Conservation (phyloP, 495 filamentous ascomycete genomes). For the Neurospora hispaniola region DNA sequence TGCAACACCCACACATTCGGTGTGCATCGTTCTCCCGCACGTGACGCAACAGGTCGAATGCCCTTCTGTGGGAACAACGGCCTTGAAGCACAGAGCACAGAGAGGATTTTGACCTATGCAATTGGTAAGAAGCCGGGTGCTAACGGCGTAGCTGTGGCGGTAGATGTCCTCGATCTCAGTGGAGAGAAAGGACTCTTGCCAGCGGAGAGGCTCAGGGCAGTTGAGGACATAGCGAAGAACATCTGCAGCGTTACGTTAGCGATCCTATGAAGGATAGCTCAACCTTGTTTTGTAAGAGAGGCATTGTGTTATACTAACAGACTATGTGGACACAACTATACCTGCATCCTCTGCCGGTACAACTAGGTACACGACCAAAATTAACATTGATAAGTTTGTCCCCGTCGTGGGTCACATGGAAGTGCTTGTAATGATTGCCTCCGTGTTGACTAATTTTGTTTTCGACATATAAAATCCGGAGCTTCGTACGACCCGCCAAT, state of each 20-base stretch:
- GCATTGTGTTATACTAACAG: neutral
- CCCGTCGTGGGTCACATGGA: neutral
- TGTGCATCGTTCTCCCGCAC: neutral
- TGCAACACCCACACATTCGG: neutral
- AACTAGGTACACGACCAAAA: neutral
- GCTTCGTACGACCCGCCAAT: neutral
- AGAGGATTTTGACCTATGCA: neutral
- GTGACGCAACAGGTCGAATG: neutral
- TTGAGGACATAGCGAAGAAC: neutral
- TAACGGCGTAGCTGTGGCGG: neutral
- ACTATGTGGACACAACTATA: neutral
- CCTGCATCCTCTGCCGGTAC: neutral
- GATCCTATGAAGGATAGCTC: neutral
- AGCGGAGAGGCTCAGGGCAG: neutral
- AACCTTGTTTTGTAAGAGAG: neutral
- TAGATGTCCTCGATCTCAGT: neutral
- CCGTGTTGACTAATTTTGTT: rapidly evolving
- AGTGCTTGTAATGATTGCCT: neutral
- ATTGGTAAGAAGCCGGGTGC: neutral
- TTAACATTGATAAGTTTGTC: neutral
- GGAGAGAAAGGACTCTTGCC: neutral
- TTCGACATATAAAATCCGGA: neutral
- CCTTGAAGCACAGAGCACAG: neutral
- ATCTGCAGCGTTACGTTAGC: neutral
- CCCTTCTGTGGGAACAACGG: neutral